Base-by-base conservation (phyloP, 1,284 basidiomycete species). In the Boletus semigastroideus region DNA sequence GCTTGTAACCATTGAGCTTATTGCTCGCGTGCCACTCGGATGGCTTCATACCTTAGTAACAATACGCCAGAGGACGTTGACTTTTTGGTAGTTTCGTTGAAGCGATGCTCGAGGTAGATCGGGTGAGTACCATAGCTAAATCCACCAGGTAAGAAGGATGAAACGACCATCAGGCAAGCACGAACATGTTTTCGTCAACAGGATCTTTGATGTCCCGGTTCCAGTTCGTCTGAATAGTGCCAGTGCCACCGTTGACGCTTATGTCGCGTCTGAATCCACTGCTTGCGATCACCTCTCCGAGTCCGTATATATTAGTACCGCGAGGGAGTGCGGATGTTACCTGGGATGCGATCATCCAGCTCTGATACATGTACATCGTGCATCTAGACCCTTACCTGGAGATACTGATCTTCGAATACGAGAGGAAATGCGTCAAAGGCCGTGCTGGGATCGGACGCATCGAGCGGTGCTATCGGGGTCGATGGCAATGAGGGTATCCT, bases 231-330 rank as follows among this genome's bases (percentile, higher is more conserved):
- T 88, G 86, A 11, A 87, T 72, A 0, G 82, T 84, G 3, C 82
- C 80, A 39, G 61, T 57, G 1, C 74, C 75, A 25, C 77, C 78
- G 55, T 77, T 66, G 7, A 73, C 70, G n/a, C 75, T 77, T n/a
- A 84, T 71, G 54, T 85, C 76, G 17, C 86, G 73, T 30, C 86
- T 71, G 65, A 86, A 84, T 4, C 83, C 83, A 54, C 80, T 81
- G 60, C 78, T 80, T 1, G 84, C 76, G 19, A 87, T 74, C 19
- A 82, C 79, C 66, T 92, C 87, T 11, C 87, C 88, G 8, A 91
- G 72, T 0, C 89, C 89, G 57, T 90, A 90, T 45, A 91, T 76
- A 62, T 90, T 88, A 14, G 86, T 76, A 38, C 77, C 76, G n/a
- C 74, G 66, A 0, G 85, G 84, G 6, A 87, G 72, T 2, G 79